These are phyloP conservation scores for Cutaneotrichosporon cyanovorans DNA, from an alignment of 1,284 basidiomycete species.

Conservation along the genomic window DNA sequence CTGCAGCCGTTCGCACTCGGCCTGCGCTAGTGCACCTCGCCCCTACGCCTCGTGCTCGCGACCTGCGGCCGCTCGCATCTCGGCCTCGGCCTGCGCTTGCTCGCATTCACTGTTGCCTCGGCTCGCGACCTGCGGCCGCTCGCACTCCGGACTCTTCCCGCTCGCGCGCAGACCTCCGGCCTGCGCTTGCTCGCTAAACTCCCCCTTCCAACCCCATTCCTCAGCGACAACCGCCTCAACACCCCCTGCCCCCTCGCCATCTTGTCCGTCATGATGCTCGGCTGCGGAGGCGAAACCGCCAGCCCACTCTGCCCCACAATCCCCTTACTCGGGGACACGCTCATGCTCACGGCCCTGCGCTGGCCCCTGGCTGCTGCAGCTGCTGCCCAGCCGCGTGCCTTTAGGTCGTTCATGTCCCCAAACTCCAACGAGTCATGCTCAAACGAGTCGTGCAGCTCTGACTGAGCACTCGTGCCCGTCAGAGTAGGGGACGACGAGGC, in stretches of 20 bases:
- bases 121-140: too few species aligned
- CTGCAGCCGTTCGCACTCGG: too few species aligned
- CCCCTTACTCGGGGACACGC: slow-evolving; percentile 13
- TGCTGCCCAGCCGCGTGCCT: slow-evolving; percentile 22
- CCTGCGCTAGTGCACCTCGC: too few species aligned
- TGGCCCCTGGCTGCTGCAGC: slow-evolving; percentile 17
- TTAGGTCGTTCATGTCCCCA: slow-evolving; percentile 32
- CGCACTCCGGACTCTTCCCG: too few species aligned
- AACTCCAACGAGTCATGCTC: slow-evolving; percentile 35
- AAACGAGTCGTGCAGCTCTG: slow-evolving; percentile 19
- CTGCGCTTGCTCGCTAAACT: slow-evolving; percentile 9
- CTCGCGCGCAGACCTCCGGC: too few species aligned
- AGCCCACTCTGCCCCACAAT: slow-evolving; percentile 2
- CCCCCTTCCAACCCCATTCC: slow-evolving; percentile 25
- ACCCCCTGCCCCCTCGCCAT: slow-evolving; percentile 38
- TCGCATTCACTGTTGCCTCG: too few species aligned
- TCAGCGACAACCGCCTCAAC: slow-evolving; percentile 33
- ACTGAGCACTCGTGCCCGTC: too few species aligned
- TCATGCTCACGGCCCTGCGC: slow-evolving; percentile 30
- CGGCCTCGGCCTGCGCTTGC: too few species aligned
- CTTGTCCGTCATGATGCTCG: slow-evolving; percentile 33
- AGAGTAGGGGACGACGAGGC: background rate
- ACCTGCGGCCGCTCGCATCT: too few species aligned
- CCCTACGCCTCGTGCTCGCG: too few species aligned
- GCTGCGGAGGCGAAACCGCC: slow-evolving; percentile 4